Base-by-base conservation (phyloP, 352 stramenopile species). In the Phytophthora agathidicida region DNA sequence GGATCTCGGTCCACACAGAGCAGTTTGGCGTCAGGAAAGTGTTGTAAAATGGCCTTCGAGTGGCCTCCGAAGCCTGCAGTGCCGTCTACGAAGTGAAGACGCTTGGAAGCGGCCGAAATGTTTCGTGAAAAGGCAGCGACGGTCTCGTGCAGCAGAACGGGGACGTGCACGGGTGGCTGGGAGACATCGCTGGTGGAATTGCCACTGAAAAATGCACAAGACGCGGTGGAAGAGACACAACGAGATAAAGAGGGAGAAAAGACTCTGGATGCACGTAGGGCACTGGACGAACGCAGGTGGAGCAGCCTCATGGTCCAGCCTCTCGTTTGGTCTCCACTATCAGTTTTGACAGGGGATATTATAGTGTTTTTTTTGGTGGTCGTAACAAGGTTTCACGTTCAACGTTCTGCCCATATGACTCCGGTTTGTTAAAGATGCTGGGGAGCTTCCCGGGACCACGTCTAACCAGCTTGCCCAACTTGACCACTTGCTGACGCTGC, bases 1-100 rank as follows among this genome's bases (percentile, higher is more conserved):
- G 85, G 80, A 63, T 94, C 85, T 43, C 85, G 80, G 49, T 94
- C 85, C 26, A 94, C 75, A 68, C 85, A 94, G 22, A 94, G 85
- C 69, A 94, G 54, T 37, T 63, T 78, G 20, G 77, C 73, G 14
- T 68, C 48, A 0, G 73, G 47, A 46, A 78, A 71, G 42, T 54
- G 67, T 48, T 79, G 58, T 27, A 94, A 73, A 49, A 94, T 57
- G 22, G 78, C 80, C 23, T 58, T 68, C 30, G 82, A 82, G 48
- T 94, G 85, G 43, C 85, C 85, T 31, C 79, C 85, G 24, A 90
- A 86, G 37, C 85, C 83, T 17, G 65, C 62, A 9, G 85, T 94
- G 47, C 83, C 85, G 48, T 94, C 85, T 33, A 94, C 85, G 51
- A 90, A 90, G 66, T 80, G 74, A 44, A 56, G 61, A 37, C 44